These are phyloP conservation scores for Tuber microsphaerosporum DNA, from an alignment of 495 filamentous ascomycete genomes.

Conservation along the genomic window DNA sequence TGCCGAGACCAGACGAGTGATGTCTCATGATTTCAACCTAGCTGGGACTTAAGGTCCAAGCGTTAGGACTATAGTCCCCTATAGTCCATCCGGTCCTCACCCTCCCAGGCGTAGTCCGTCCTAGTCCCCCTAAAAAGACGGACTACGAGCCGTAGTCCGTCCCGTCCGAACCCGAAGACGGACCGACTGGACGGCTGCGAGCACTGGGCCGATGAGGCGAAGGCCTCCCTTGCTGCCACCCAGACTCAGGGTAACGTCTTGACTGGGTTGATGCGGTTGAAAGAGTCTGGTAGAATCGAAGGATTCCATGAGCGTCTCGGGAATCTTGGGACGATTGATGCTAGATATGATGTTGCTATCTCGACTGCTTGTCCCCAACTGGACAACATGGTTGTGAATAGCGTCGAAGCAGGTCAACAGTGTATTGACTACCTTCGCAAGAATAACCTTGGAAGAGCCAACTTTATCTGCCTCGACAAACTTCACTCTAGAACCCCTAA, in stretches of 20 bases:
- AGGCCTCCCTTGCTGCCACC: constrained; percentile 75
- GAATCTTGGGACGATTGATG: constrained; percentile 90
- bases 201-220: constrained; percentile 71
- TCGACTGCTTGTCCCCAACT: constrained; percentile 88
- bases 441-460: constrained; percentile 93
- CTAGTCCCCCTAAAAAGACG: no score
- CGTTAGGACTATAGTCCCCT: no score
- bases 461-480: constrained; percentile 91
- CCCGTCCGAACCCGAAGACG: no score
- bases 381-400: constrained; percentile 95
- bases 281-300: constrained; percentile 90
- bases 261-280: constrained; percentile 82
- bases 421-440: constrained; percentile 96
- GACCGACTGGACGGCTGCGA: no score
- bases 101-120: no score
- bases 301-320: constrained; percentile 96
- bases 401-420: constrained; percentile 88
- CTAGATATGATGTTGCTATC: constrained; percentile 91
- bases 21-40: no score
- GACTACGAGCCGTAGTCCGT: no score
- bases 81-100: no score
- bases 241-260: constrained; percentile 91
- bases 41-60: no score
- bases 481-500: constrained; percentile 67
- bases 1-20: no score